A percentile compares a stretch with the other conserved stretches of the same genome.
Conservation (phyloP, 2,329 filamentous ascomycete genomes). For the Tolypocladium cylindrosporum region DNA sequence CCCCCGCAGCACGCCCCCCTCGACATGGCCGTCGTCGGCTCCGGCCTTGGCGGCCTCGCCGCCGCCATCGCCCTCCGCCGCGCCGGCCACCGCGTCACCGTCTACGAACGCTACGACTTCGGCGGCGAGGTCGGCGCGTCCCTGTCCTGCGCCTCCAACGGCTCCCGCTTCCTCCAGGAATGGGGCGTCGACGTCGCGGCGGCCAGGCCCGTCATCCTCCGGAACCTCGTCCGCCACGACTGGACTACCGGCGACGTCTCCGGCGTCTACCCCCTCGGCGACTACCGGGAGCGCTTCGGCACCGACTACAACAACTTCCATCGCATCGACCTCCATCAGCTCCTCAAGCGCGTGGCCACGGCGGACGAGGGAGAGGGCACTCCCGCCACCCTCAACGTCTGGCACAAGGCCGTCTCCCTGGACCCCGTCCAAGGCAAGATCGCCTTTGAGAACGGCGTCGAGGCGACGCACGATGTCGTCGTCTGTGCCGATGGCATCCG, state of each 20-base stretch:
- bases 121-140: slow-evolving; percentile 56
- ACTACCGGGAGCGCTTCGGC: slow-evolving; percentile 53
- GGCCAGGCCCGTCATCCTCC: slow-evolving; percentile 49
- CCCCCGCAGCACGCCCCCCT: slow-evolving; percentile 10
- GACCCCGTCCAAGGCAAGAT: slow-evolving; percentile 38
- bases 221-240: slow-evolving; percentile 51
- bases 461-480: slow-evolving; percentile 41
- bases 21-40: slow-evolving; percentile 25
- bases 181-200: slow-evolving; percentile 50
- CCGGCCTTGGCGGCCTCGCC: slow-evolving; percentile 28
- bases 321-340: slow-evolving; percentile 50
- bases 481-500: slow-evolving; percentile 54
- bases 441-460: slow-evolving; percentile 37
- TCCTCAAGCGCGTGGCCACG: slow-evolving; percentile 47
- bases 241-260: slow-evolving; percentile 52
- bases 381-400: slow-evolving; percentile 40
- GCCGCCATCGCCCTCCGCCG: slow-evolving; percentile 29
- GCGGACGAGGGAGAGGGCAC: slow-evolving; percentile 37
- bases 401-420: slow-evolving; percentile 40
- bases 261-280: slow-evolving; percentile 46
- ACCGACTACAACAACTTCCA: slow-evolving; percentile 56
- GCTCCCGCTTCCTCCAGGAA: slow-evolving; percentile 51
- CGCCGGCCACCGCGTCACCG: slow-evolving; percentile 33
- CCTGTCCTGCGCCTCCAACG: slow-evolving; percentile 53
- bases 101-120: slow-evolving; percentile 54